Conservation (phyloP, 164 flowering plant genomes). For the grape (Vitis vinifera) region ASM3070453v1 NC_081815.1:8369001-8369500, state of each 20-base stretch:
- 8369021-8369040: constrained; percentile 71
- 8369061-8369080: constrained; percentile 53
- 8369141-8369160: background rate
- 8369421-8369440: too few relatives aligned
- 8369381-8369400: too few relatives aligned
- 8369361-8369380: too few relatives aligned
- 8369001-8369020: constrained; percentile 44
- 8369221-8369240: constrained; percentile 1
- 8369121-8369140: background rate
- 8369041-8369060: constrained; percentile 94
- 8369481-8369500: too few relatives aligned
- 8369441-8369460: too few relatives aligned
- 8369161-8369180: background rate
- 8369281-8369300: too few relatives aligned
- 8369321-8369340: too few relatives aligned
- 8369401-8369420: too few relatives aligned
- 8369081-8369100: constrained; percentile 1
- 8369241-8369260: constrained; percentile 4
- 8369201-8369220: constrained; percentile 6
- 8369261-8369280: background rate
- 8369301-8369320: too few relatives aligned
- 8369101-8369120: background rate
- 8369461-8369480: too few relatives aligned
- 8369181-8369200: background rate
- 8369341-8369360: too few relatives aligned